A percentile compares a stretch with the other conserved stretches of the same genome.
Conservation (phyloP, 805 yeast species). For the Yarrowia sp. region DNA sequence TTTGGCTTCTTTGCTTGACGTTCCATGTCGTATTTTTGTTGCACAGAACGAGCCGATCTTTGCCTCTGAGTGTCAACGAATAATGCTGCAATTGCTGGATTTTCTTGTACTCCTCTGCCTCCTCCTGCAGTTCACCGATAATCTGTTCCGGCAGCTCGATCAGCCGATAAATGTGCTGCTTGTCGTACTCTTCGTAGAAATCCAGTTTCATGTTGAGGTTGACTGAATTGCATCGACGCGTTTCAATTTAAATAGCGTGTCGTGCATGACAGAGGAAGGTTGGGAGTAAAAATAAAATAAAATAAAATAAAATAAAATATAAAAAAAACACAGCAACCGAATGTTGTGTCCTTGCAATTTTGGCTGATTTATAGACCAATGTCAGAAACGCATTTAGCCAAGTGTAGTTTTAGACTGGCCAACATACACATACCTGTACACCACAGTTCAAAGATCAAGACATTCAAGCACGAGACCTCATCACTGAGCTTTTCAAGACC, state of each 20-base stretch:
- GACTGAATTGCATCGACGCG: background rate
- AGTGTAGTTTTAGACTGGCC: no score
- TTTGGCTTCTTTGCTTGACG: slow-evolving; percentile 4
- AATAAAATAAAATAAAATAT: no score
- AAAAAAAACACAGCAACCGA: no score
- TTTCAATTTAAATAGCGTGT: background rate
- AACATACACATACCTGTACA: no score
- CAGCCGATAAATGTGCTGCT: slow-evolving; percentile 32
- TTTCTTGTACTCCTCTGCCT: background rate
- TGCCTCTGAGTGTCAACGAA: slow-evolving; percentile 8
- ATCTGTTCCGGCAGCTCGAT: slow-evolving; percentile 33
- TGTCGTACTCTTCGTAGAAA: background rate
- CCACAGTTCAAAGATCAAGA: background rate
- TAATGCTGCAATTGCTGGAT: background rate
- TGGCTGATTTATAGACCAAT: no score
- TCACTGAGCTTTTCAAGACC: no score
- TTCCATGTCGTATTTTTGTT: slow-evolving; percentile 19
- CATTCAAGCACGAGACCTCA: no score
- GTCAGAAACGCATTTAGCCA: no score
- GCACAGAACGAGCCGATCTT: slow-evolving; percentile 9
- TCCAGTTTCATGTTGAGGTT: background rate
- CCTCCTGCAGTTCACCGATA: slow-evolving; percentile 24
- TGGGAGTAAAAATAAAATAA: no score
- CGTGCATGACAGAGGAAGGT: background rate
- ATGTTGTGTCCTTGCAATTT: no score